These are phyloP conservation scores for Cladobotryum protrusum DNA, from an alignment of 2,329 filamentous ascomycete genomes.

Conservation along the genomic window DNA sequence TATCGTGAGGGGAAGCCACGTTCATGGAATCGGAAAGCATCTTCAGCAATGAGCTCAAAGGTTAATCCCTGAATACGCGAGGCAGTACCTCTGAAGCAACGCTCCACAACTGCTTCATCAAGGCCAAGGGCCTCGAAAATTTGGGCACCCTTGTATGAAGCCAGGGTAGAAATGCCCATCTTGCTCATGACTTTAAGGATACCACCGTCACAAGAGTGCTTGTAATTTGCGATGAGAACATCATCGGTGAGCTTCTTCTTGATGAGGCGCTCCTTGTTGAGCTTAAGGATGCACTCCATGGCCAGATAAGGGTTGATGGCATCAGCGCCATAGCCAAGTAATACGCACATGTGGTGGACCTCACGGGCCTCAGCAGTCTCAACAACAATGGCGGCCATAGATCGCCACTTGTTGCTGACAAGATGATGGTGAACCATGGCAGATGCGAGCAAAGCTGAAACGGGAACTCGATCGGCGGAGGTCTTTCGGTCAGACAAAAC, in stretches of 20 bases:
- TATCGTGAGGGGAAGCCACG: conserved; percentile 79
- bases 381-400: conserved; percentile 76
- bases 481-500: conserved; percentile 85
- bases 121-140: conserved; percentile 96
- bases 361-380: conserved; percentile 95
- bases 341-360: conserved; percentile 98
- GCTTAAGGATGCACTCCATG: conserved; percentile 94
- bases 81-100: conserved; percentile 90
- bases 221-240: conserved; percentile 88
- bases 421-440: conserved; percentile 94
- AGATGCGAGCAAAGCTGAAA: conserved; percentile 81
- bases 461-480: conserved; percentile 71
- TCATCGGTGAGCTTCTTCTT: conserved; percentile 81
- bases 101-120: conserved; percentile 85
- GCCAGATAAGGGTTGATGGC: conserved; percentile 92
- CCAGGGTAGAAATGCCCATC: conserved; percentile 97
- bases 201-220: conserved; percentile 91
- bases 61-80: conserved; percentile 92
- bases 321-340: conserved; percentile 91
- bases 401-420: conserved; percentile 92
- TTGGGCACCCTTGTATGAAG: conserved; percentile 95
- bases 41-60: conserved; percentile 87
- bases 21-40: conserved; percentile 92
- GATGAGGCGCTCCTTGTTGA: conserved; percentile 88
- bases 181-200: conserved; percentile 99